Conservation (phyloP, 768 basidiomycete genomes). For the Rhodotorula paludigena region DNA sequence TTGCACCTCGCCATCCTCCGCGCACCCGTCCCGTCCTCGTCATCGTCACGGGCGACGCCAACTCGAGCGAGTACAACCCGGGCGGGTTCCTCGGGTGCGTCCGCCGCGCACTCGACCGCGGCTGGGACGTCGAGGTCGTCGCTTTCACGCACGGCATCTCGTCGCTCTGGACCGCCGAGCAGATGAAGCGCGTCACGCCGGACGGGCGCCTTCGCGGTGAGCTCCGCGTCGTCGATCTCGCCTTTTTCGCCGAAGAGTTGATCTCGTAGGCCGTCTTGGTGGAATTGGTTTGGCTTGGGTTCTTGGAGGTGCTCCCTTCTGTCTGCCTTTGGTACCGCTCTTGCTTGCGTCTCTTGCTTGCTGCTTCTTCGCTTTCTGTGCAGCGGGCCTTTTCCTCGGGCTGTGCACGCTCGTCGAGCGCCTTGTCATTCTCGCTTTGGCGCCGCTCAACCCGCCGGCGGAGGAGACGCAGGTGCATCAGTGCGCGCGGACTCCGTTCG, state of each 20-base stretch:
- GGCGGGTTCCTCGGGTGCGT: slow-evolving; percentile 89
- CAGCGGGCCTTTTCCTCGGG: too few species aligned
- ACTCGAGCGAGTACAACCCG: slow-evolving; percentile 84
- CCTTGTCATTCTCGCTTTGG: too few species aligned
- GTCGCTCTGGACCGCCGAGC: slow-evolving; percentile 18
- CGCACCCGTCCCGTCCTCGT: slow-evolving; percentile 63
- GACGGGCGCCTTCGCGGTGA: slow-evolving; percentile 16
- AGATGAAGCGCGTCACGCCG: slow-evolving; percentile 5
- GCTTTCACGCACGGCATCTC: slow-evolving; percentile 66
- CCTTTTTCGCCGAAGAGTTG: slow-evolving; percentile 34
- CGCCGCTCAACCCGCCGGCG: too few species aligned
- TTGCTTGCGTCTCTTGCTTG: too few species aligned
- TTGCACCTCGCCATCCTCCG: slow-evolving; percentile 54
- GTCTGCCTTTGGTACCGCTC: too few species aligned
- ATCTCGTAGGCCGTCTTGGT: background rate
- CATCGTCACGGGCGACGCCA: slow-evolving; percentile 89
- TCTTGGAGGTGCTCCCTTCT: too few species aligned
- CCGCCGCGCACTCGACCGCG: slow-evolving; percentile 73
- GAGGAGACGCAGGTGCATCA: too few species aligned
- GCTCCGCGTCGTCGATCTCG: slow-evolving; percentile 29
- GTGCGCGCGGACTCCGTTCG: too few species aligned
- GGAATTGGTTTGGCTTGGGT: too few species aligned
- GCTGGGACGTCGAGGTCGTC: slow-evolving; percentile 93
- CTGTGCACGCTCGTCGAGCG: too few species aligned
- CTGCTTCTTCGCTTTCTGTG: too few species aligned